phyloP scores from a whole-genome alignment of 2,329 filamentous ascomycete genomes.

The Paracorniculantispora psalliotae region DNA sequence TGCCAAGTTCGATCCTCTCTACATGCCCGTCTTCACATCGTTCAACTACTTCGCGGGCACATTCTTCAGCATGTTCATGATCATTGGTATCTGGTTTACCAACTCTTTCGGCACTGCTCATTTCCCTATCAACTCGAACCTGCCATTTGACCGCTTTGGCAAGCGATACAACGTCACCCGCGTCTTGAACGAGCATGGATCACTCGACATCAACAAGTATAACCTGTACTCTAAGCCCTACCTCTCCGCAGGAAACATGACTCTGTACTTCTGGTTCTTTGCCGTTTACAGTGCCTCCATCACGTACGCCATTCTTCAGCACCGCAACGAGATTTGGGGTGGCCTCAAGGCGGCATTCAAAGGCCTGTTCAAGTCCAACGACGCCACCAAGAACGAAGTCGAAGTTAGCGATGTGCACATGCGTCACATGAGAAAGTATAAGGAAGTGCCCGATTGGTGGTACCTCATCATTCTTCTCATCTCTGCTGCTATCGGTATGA shows the following conservation, averaged over 20 bases:
- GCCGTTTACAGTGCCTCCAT: slow-evolving; percentile 36
- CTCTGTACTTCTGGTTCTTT: slow-evolving; percentile 37
- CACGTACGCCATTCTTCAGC: slow-evolving; percentile 36
- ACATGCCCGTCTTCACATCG: slow-evolving; percentile 34
- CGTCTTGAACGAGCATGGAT: slow-evolving; percentile 28
- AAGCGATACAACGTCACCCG: slow-evolving; percentile 33
- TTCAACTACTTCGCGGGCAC: slow-evolving; percentile 31
- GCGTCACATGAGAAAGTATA: slow-evolving; percentile 42
- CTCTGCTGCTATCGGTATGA: slow-evolving; percentile 31
- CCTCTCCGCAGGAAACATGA: slow-evolving; percentile 31
- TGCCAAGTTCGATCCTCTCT: slow-evolving; percentile 30
- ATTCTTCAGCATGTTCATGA: slow-evolving; percentile 24
- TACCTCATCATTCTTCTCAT: slow-evolving; percentile 31
- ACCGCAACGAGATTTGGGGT: slow-evolving; percentile 33
- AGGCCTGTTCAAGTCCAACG: slow-evolving; percentile 24
- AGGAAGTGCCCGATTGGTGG: slow-evolving; percentile 45
- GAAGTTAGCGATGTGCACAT: slow-evolving; percentile 36
- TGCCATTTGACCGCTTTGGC: slow-evolving; percentile 35
- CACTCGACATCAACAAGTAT: slow-evolving; percentile 35
- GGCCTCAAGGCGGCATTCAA: slow-evolving; percentile 30
- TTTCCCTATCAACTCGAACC: slow-evolving; percentile 37
- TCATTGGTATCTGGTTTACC: slow-evolving; percentile 28
- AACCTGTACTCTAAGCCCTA: slow-evolving; percentile 38
- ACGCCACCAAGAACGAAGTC: slow-evolving; percentile 18
- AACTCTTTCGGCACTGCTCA: slow-evolving; percentile 33